Evolutionary conservation across 2,329 filamentous ascomycete genomes (phyloP), one percentile per base, ranked within the genome.

Genomic region (Dactylellina drechsleri): DNA sequence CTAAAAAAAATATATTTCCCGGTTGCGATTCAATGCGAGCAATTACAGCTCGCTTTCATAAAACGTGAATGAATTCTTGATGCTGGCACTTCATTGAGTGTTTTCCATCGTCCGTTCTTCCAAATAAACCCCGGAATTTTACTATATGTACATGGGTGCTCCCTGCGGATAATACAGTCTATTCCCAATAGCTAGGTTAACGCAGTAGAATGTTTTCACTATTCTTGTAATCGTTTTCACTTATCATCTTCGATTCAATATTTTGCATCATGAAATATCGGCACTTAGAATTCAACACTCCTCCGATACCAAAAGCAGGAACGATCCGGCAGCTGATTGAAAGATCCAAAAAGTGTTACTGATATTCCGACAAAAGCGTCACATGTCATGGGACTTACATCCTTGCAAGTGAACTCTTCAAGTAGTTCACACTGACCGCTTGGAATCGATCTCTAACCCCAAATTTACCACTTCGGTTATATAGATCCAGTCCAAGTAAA

Each of bases 401-500:
- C 64, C 93, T 84, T 26, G 93, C 93, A 67, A 87, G 82, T 31
- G 88, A 88, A 81, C 91, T 94, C 77, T 90, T 86, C 16, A 86
- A 83, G 89, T 92, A 97, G 80, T 96, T 92, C 77, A 87, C 85
- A 68, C 87, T 84, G n/a, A 97, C 88, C 62, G 88, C 86, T 0
- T 82, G 80, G 81, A 87, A 86, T n/a, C 93, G 84, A n/a, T 92
- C 87, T 18, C 81, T 81, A 83, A 86, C 86, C 1, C 82, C 82
- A 1, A 82, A 84, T 5, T 79, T 79, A 0, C 81, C 82, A 57
- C 83, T 84, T 1, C 92, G 84, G 81, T 97, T 97, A 81, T 96
- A 97, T 75, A 96, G 79, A 83, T 97, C 93, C 79, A 97, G 80
- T 0, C 93, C 93, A 6, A 95, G 86, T 61, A 97, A 83, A 82